Conservation (phyloP, 1,284 basidiomycete species). For the Volvariella surrecta region DNA sequence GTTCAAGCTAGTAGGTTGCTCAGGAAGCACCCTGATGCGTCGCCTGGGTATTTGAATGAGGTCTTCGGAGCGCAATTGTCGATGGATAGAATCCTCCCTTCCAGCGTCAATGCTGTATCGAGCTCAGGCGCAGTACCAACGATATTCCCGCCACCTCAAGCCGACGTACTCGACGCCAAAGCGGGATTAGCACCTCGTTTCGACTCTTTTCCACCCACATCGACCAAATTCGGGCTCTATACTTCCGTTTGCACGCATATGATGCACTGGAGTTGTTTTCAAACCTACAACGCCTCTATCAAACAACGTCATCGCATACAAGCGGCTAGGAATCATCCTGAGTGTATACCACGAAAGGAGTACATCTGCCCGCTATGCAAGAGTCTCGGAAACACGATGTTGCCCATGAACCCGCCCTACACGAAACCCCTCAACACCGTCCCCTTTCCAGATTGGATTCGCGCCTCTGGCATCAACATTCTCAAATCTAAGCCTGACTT, state of each 20-base stretch:
- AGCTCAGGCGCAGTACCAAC: conserved; percentile 15
- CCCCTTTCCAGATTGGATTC: conserved; percentile 75
- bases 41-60: conserved; percentile 66
- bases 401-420: conserved; percentile 64
- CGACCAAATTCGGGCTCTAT: conserved; percentile 80
- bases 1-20: conserved; percentile 87
- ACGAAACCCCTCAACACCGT: conserved; percentile 40
- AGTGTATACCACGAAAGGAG: conserved; percentile 87
- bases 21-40: conserved; percentile 71
- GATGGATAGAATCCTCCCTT: conserved; percentile 44
- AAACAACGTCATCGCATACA: conserved; percentile 86
- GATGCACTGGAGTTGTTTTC: conserved; percentile 97
- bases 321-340: conserved; percentile 90
- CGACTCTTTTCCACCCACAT: conserved; percentile 66
- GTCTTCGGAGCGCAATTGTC: conserved; percentile 57
- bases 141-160: conserved; percentile 48
- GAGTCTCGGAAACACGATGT: conserved; percentile 88
- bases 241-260: conserved; percentile 92
- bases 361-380: conserved; percentile 99
- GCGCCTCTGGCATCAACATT: conserved; percentile 71
- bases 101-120: conserved; percentile 11
- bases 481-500: conserved; percentile 72
- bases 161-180: conserved; percentile 40
- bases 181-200: conserved; percentile 43
- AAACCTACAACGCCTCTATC: conserved; percentile 83